Evolutionary conservation across 495 filamentous ascomycete species (phyloP).

Genomic region (Annulohypoxylon bovei): DNA sequence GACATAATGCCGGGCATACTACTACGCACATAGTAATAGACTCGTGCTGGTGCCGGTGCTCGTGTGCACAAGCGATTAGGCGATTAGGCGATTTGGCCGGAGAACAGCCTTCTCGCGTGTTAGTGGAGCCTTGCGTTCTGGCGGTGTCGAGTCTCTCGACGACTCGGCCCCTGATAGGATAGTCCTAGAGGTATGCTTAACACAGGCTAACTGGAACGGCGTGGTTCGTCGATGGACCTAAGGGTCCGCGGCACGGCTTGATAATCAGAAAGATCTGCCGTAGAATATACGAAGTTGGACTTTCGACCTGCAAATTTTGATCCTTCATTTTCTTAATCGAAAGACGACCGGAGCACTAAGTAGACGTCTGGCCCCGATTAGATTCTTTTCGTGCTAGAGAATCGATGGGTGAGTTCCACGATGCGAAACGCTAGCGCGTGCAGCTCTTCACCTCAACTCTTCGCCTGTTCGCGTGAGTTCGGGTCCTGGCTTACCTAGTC

Average conservation of each 20-base stretch:
- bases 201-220: conserved; percentile 22
- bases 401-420: conserved; percentile 25
- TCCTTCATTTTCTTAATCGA: conserved; percentile 38
- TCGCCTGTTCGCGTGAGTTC: conserved; percentile 19
- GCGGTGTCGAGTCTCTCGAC: conserved; percentile 34
- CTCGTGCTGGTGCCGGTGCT: conserved; percentile 1
- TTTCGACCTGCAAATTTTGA: conserved; percentile 30
- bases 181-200: conserved; percentile 3
- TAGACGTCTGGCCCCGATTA: conserved; percentile 24
- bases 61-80: conserved; percentile 6
- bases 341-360: conserved; percentile 8
- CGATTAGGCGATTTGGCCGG: conserved; percentile 19
- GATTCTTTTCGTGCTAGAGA: not conserved
- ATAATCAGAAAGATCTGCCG: conserved; percentile 37
- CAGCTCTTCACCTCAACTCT: conserved; percentile 27
- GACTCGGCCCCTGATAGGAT: conserved; percentile 13
- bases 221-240: conserved; percentile 34
- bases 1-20: conserved; percentile 17
- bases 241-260: conserved; percentile 38
- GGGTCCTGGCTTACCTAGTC: conserved; percentile 20
- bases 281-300: conserved; percentile 27
- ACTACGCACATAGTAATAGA: not conserved
- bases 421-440: conserved; percentile 38
- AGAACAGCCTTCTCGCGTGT: conserved; percentile 34
- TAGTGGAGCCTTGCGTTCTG: conserved; percentile 33